Evolutionary conservation across 2,329 filamentous ascomycete species (phyloP).

Genomic region (Cercospora janseana): DNA sequence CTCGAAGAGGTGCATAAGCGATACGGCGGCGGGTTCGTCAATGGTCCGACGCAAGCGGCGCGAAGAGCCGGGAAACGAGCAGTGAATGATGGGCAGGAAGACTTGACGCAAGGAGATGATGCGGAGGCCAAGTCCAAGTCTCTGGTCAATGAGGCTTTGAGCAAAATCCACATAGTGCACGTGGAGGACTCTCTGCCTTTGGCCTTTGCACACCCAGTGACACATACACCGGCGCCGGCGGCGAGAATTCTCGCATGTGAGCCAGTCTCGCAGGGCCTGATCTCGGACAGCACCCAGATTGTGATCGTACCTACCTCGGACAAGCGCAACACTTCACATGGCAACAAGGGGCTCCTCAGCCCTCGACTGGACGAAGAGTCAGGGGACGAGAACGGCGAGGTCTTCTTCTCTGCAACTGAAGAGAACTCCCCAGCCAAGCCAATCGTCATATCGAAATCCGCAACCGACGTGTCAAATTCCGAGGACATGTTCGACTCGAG

Average conservation of each 20-base stretch:
- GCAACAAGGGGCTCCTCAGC: conserved; percentile 32
- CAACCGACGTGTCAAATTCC: conserved; percentile 44
- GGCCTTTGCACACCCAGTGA: conserved; percentile 78
- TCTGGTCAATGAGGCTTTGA: conserved; percentile 68
- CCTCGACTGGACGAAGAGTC: conserved; percentile 37
- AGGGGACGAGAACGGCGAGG: conserved; percentile 66
- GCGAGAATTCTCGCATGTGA: conserved; percentile 92
- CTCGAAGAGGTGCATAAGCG: conserved; percentile 79
- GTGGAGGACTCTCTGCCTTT: conserved; percentile 79
- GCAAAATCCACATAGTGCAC: conserved; percentile 73
- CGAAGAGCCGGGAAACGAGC: conserved; percentile 30
- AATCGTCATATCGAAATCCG: conserved; percentile 38
- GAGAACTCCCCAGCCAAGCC: conserved; percentile 53
- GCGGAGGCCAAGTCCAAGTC: conserved; percentile 28
- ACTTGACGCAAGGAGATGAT: conserved; percentile 13
- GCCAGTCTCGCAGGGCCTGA: conserved; percentile 82
- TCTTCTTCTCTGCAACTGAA: conserved; percentile 89
- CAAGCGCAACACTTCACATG: conserved; percentile 49
- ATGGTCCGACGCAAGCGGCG: conserved; percentile 21
- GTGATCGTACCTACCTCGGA: conserved; percentile 66
- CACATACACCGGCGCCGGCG: conserved; percentile 77
- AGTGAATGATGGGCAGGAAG: conserved; percentile 19
- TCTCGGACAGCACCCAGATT: conserved; percentile 76
- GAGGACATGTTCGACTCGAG: conserved; percentile 60
- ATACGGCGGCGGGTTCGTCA: conserved; percentile 65